phyloP scores from a whole-genome alignment of 148 eudicot genomes.

The Drosera capensis region DNA sequence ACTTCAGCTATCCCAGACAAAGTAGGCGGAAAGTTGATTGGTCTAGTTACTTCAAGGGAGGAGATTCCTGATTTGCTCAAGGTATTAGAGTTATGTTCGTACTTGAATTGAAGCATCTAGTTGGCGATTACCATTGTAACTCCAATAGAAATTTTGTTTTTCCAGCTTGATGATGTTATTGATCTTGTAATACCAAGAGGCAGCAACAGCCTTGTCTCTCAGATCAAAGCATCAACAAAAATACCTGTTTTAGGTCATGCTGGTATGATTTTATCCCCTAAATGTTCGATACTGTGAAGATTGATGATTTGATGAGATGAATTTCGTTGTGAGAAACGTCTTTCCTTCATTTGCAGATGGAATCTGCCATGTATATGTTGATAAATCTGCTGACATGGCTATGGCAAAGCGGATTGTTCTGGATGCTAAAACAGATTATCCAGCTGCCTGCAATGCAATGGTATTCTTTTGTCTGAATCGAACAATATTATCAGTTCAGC shows the following conservation, averaged over 20 bases:
- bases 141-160: slow-evolving; percentile 6
- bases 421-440: slow-evolving; percentile 89
- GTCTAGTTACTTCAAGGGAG: slow-evolving; percentile 82
- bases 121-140: background rate
- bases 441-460: slow-evolving; percentile 99
- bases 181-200: slow-evolving; percentile 99
- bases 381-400: slow-evolving; percentile 76
- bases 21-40: slow-evolving; percentile 69
- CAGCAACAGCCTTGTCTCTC: slow-evolving; percentile 92
- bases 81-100: slow-evolving; percentile 18
- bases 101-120: background rate
- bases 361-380: slow-evolving; percentile 88
- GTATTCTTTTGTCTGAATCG: slow-evolving; percentile 27
- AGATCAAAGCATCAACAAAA: slow-evolving; percentile 86
- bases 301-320: background rate
- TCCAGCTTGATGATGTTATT: slow-evolving; percentile 93
- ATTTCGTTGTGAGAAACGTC: slow-evolving; percentile 3
- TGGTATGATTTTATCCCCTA: slow-evolving; percentile 21
- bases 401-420: slow-evolving; percentile 66
- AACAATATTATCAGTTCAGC: too few relatives aligned
- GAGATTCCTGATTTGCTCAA: slow-evolving; percentile 87
- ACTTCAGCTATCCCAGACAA: slow-evolving; percentile 63
- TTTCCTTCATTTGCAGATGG: slow-evolving; percentile 47
- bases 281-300: background rate
- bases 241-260: slow-evolving; percentile 98